phyloP scores from a whole-genome alignment of 108 stramenopile genomes.

The Nannochloropsis salina region DNA sequence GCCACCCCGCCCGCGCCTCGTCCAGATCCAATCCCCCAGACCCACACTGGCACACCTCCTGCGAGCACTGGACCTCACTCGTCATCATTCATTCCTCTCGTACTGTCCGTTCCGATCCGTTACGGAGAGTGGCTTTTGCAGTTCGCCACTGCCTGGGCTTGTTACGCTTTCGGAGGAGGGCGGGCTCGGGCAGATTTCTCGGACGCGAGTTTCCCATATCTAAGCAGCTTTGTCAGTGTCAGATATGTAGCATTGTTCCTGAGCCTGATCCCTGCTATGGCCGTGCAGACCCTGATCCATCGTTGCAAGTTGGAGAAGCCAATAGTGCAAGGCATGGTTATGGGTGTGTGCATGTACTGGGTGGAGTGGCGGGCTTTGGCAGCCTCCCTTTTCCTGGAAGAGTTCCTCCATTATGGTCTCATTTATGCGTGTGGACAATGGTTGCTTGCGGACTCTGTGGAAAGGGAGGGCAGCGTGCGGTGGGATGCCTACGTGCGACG shows the following conservation, averaged over 20 bases:
- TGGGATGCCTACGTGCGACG: too few species aligned
- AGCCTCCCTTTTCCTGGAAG: background rate
- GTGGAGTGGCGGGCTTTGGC: conserved; percentile 16
- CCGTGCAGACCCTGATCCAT: background rate
- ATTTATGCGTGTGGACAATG: background rate
- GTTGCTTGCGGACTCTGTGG: background rate
- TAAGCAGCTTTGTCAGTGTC: background rate
- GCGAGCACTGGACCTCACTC: background rate
- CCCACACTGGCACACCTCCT: too few species aligned
- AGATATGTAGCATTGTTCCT: background rate
- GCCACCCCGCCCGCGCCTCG: too few species aligned
- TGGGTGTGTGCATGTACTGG: background rate
- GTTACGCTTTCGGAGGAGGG: background rate
- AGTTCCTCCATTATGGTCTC: background rate
- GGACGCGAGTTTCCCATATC: too few species aligned
- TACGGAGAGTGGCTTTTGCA: background rate
- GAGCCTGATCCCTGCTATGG: background rate
- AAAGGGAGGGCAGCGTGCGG: background rate
- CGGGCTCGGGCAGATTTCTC: too few species aligned
- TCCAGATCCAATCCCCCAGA: too few species aligned
- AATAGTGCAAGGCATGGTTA: background rate
- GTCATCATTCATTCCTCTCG: background rate
- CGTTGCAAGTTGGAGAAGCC: conserved; percentile 9
- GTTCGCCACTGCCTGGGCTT: background rate
- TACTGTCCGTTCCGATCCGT: background rate